A percentile compares a stretch with the other conserved stretches of the same genome.
Conservation (phyloP, 2,329 filamentous ascomycete species). For the Stemphylium beticola region DNA sequence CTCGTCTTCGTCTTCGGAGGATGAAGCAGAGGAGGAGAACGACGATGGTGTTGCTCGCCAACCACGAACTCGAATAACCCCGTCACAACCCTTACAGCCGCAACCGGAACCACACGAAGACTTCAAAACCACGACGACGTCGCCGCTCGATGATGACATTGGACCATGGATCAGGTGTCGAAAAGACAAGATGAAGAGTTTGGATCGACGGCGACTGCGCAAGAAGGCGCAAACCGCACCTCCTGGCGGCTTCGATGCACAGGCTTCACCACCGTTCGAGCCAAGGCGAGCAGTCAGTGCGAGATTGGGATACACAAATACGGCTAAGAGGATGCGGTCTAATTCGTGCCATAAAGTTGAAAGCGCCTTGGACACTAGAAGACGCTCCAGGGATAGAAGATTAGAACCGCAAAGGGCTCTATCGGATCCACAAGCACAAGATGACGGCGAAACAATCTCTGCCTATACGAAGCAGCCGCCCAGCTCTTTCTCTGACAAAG, state of each 20-base stretch:
- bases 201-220: conserved; percentile 18
- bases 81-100: conserved; percentile 4
- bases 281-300: conserved; percentile 39
- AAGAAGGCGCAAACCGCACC: conserved; percentile 32
- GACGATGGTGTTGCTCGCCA: conserved; percentile 9
- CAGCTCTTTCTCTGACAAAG: conserved; percentile 24
- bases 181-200: conserved; percentile 12
- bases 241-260: conserved; percentile 17
- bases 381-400: conserved; percentile 9
- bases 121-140: conserved; percentile 12
- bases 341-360: neutral
- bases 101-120: conserved; percentile 1
- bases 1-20: conserved; percentile 13
- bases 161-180: conserved; percentile 4
- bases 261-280: conserved; percentile 18
- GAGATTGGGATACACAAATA: conserved; percentile 15
- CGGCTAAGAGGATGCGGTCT: conserved; percentile 3
- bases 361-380: neutral
- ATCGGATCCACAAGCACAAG: conserved; percentile 1
- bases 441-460: conserved; percentile 3
- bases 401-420: conserved; percentile 1
- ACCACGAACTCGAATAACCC: conserved; percentile 1
- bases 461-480: neutral
- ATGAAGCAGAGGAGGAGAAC: conserved; percentile 19
- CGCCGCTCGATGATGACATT: conserved; percentile 6